A percentile compares a stretch with the other conserved stretches of the same genome.
phyloP scores from a whole-genome alignment of 768 basidiomycete genomes.

The Butyriboletus loyo region DNA sequence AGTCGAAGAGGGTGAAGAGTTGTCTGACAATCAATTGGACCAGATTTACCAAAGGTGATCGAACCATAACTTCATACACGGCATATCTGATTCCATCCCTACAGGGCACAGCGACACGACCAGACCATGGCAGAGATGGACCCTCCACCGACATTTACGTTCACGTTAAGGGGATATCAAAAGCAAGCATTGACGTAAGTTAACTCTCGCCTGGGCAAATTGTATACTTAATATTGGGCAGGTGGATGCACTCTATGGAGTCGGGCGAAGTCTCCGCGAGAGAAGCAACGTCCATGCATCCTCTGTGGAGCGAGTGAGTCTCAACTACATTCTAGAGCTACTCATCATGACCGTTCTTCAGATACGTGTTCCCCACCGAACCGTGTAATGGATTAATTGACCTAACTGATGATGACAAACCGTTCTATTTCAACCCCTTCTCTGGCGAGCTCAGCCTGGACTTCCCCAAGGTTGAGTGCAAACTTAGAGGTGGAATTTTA shows the following conservation, averaged over 20 bases:
- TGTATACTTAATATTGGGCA: conserved; percentile 25
- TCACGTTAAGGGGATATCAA: conserved; percentile 82
- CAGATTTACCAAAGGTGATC: conserved; percentile 81
- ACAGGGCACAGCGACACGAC: conserved; percentile 83
- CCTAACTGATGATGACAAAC: conserved; percentile 72
- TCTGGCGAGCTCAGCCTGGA: conserved; percentile 85
- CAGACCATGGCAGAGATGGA: conserved; percentile 75
- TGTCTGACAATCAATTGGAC: conserved; percentile 77
- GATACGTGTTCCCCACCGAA: conserved; percentile 71
- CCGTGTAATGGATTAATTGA: conserved; percentile 64
- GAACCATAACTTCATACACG: neutral
- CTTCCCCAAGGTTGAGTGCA: conserved; percentile 78
- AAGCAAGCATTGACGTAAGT: conserved; percentile 83
- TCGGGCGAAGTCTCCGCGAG: conserved; percentile 67
- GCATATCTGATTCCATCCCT: conserved; percentile 6
- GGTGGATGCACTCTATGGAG: conserved; percentile 93
- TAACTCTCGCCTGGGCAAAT: neutral
- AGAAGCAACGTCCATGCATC: conserved; percentile 77
- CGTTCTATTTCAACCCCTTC: conserved; percentile 89
- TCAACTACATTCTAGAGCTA: neutral
- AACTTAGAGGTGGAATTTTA: conserved; percentile 82
- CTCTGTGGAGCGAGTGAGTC: conserved; percentile 88
- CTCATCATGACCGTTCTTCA: conserved; percentile 27
- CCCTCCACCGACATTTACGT: conserved; percentile 69
- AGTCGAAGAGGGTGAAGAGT: conserved; percentile 78